Conservation (phyloP, 2,329 filamentous ascomycete genomes). For the Dactylellina haptotyla region DNA sequence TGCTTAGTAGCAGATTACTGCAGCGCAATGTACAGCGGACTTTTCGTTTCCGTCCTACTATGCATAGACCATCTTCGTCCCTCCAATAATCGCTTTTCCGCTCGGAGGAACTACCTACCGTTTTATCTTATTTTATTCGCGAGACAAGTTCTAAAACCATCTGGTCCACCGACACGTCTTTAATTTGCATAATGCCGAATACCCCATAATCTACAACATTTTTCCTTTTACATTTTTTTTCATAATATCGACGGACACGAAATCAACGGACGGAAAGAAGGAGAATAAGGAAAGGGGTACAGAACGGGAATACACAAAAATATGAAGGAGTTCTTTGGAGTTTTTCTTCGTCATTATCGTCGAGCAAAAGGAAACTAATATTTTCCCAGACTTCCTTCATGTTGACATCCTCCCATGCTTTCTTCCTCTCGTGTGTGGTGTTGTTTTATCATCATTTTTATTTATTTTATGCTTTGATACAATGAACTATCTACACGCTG, state of each 20-base stretch:
- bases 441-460: conserved; percentile 28
- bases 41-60: conserved; percentile 23
- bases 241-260: conserved; percentile 50
- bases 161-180: conserved; percentile 38
- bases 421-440: neutral
- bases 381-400: conserved; percentile 37
- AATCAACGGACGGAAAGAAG: too few relatives aligned
- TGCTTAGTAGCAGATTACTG: conserved; percentile 36
- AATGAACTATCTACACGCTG: conserved; percentile 37
- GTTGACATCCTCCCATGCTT: conserved; percentile 34
- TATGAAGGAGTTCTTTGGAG: conserved; percentile 54
- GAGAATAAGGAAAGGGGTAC: conserved; percentile 14
- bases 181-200: conserved; percentile 54
- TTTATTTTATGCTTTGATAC: conserved; percentile 34
- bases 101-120: conserved; percentile 22
- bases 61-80: conserved; percentile 43
- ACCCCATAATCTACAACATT: conserved; percentile 53
- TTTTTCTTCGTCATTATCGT: conserved; percentile 53
- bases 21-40: conserved; percentile 33
- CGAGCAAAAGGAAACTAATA: conserved; percentile 45
- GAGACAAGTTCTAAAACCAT: conserved; percentile 46
- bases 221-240: conserved; percentile 6
- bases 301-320: conserved; percentile 34
- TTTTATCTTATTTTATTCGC: too few relatives aligned
- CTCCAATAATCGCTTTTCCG: conserved; percentile 4